Evolutionary conservation across 208 protist genomes (phyloP).

Genomic region (Leishmania gerbilli): DNA sequence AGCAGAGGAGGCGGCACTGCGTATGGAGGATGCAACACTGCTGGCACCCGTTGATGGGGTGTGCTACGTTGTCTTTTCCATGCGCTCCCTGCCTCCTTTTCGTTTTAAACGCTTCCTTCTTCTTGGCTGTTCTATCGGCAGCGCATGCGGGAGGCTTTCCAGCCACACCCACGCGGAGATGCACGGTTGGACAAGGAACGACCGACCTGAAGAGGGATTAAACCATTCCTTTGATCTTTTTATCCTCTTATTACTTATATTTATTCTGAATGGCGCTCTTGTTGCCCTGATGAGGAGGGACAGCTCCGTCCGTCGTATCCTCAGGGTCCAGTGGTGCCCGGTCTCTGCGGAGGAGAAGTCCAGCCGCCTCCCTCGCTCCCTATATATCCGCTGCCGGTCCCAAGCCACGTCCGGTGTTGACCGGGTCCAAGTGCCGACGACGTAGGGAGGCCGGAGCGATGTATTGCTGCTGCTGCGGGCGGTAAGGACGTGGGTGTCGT

Average conservation of each 20-base stretch:
- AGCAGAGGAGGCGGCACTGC: no score
- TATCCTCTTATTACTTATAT: neutral
- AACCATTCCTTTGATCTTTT: neutral
- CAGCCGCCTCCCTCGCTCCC: no score
- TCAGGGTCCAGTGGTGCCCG: neutral
- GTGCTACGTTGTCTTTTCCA: neutral
- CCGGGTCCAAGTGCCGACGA: neutral
- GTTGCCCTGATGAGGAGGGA: neutral
- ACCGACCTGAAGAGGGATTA: neutral
- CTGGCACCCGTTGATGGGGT: no score
- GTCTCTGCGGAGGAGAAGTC: neutral
- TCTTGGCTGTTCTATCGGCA: neutral
- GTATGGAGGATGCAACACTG: neutral
- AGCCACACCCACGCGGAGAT: neutral
- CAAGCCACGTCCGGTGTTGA: conserved; percentile 28
- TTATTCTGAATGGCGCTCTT: neutral
- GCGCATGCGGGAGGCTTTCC: no score
- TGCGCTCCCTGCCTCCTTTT: no score
- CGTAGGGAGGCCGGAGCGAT: neutral
- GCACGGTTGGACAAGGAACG: neutral
- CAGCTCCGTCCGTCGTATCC: neutral
- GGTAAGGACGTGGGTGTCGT: neutral
- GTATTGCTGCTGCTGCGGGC: neutral
- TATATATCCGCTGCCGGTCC: conserved; percentile 37
- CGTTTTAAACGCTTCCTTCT: neutral